Conservation (phyloP, 2,329 filamentous ascomycete genomes). For the Truncatella angustata region DNA sequence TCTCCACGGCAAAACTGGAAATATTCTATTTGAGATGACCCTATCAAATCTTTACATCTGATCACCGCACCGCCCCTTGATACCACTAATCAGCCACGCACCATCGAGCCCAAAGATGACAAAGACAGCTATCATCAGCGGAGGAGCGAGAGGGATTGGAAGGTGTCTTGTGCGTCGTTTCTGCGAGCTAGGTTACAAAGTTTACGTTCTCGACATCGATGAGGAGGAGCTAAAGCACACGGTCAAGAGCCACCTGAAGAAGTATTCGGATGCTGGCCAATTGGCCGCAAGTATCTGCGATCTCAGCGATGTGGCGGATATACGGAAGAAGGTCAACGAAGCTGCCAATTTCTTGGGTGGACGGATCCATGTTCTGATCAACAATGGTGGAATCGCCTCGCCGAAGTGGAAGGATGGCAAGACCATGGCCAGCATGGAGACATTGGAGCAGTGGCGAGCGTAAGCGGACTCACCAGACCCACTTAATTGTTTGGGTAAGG, state of each 20-base stretch:
- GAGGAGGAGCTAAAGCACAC: slow-evolving; percentile 36
- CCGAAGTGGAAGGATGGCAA: slow-evolving; percentile 40
- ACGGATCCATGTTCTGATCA: slow-evolving; percentile 36
- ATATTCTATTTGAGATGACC: too few species aligned
- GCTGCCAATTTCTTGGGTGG: slow-evolving; percentile 35
- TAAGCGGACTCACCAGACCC: background rate
- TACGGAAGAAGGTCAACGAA: slow-evolving; percentile 32
- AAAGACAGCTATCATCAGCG: slow-evolving; percentile 17
- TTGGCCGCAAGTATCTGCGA: slow-evolving; percentile 38
- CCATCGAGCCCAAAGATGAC: too few species aligned
- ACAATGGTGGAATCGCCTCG: slow-evolving; percentile 34
- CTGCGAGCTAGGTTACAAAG: slow-evolving; percentile 37
- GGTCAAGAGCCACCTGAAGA: slow-evolving; percentile 26
- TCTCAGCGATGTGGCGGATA: slow-evolving; percentile 34
- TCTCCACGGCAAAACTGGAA: too few species aligned
- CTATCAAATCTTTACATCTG: too few species aligned
- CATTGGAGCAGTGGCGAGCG: slow-evolving; percentile 42
- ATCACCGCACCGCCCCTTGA: too few species aligned
- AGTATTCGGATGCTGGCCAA: slow-evolving; percentile 21
- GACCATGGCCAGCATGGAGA: slow-evolving; percentile 42
- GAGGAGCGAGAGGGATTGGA: slow-evolving; percentile 44
- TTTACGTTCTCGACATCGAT: slow-evolving; percentile 44
- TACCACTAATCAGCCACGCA: too few species aligned
- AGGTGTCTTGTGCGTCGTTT: slow-evolving; percentile 42
- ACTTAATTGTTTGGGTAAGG: too few species aligned